Evolutionary conservation across 352 stramenopile species (phyloP), one percentile per base, ranked within the genome.

Genomic region (Globisporangium polare): DNA sequence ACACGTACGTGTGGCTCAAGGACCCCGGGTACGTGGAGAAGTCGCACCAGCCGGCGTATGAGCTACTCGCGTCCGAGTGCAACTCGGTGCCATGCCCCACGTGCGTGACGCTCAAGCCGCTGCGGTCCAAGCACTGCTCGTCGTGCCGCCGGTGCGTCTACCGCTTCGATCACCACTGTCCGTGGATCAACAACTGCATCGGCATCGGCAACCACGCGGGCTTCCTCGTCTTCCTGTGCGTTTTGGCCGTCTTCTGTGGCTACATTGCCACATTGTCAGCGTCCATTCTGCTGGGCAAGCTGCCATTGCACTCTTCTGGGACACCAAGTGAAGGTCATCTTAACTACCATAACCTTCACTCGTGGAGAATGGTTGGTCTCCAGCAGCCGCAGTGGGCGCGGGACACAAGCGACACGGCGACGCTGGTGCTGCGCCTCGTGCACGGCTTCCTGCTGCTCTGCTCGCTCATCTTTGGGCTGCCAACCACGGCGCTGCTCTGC

Each of bases 111-210:
- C 69, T 74, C 57, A 94, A 94, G 58, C 80, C 83, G 17, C 62
- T 86, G 53, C 77, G 85, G 12, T 92, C 83, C 12, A 94, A 94
- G 56, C 85, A 94, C 65, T 94, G 85, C 61, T 86, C 83, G 8
- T 85, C 85, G 5, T 94, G 85, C 45, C 71, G 79, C 22, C 83
- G 85, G 26, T 94, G 85, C 51, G 83, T 94, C 33, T 72, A 91
- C 47, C 85, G 85, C 18, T 94, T 94, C 52, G 85, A 94, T 61
- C 85, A 94, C 61, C 85, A 94, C 59, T 94, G 85, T 67, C 85
- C 85, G 42, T 94, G 85, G 85, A 88, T 94, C 54, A 92, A 91
- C 70, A 94, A 94, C 64, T 94, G 85, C 61, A 73, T 94, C 47
- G 85, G 85, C 9, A 68, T 86, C 9, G 73, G 78, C 24, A 94